Base-by-base conservation (phyloP, 805 yeast genomes). In the Candida easanensis region DNA sequence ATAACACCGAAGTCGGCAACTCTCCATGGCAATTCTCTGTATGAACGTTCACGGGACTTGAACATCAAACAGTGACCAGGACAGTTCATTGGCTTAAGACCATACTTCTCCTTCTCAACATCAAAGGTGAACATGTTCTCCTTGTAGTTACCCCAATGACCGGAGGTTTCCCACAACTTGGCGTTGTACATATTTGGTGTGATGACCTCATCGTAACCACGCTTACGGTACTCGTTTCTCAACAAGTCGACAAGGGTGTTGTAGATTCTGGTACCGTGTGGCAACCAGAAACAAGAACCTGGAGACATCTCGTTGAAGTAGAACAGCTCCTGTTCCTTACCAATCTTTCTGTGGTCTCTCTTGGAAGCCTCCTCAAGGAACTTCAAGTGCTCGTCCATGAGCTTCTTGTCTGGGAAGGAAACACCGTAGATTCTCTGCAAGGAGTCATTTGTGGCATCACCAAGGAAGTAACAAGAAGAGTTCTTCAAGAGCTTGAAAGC, bases 171-270 rank as follows among this genome's bases (percentile, higher is more conserved):
- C 99, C 99, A 93, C 60, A 93, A 77, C 69, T 91, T 91, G 49
- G 97, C 72, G 73, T 90, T 91, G 79, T 79, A 93, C 98, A 93
- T 93, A 74, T 93, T 93, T 61, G 99, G 99, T 49, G 99, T 90
- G 64, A 93, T 91, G 53, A 93, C 99, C 73, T 93, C 99, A 52
- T 93, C 97, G 67, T 86, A 93, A 31, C 97, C 98, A 69, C 99
- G 84, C 69, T 79, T 81, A 62, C 84, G 82, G 71, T 93, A 93
- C 72, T 93, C 96, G 42, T 67, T 63, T 70, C 91, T 80, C 70
- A 93, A 64, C 67, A 88, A 68, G 25, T 86, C 89, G 56, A 82
- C 80, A 66, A 93, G 74, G 46, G 88, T 79, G 69, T 88, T 88
- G 77, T 93, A 93, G 63, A 93, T 93, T 72, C 98, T 85, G 38